Conservation (phyloP, 371 early-diverging fungal species). For the Mortierella sp. region DNA sequence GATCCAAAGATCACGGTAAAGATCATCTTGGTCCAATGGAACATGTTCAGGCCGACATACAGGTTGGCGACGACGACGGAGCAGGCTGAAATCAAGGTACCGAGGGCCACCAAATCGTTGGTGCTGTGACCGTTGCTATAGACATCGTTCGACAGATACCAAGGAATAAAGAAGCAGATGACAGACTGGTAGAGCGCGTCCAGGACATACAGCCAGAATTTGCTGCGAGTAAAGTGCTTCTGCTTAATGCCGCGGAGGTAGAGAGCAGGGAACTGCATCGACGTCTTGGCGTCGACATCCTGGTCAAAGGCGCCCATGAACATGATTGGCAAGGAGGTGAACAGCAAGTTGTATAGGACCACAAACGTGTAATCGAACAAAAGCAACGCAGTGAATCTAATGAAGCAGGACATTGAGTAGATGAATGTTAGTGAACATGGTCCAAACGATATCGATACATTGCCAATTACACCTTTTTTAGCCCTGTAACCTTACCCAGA, state of each 20-base stretch:
- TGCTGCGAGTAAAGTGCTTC: slow-evolving; percentile 82
- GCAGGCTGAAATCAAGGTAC: slow-evolving; percentile 82
- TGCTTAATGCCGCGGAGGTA: slow-evolving; percentile 90
- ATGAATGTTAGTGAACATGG: not conserved
- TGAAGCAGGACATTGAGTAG: not conserved
- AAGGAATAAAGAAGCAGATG: slow-evolving; percentile 84
- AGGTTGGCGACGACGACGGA: slow-evolving; percentile 86
- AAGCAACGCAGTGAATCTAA: slow-evolving; percentile 67
- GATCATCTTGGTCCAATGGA: slow-evolving; percentile 84
- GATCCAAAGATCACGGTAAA: slow-evolving; percentile 69
- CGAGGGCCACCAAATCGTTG: slow-evolving; percentile 78
- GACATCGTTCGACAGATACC: slow-evolving; percentile 62
- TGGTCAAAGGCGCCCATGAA: slow-evolving; percentile 93
- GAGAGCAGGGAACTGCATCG: slow-evolving; percentile 86
- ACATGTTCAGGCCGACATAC: slow-evolving; percentile 81
- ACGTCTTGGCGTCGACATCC: slow-evolving; percentile 81
- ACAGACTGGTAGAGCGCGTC: slow-evolving; percentile 93
- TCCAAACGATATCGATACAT: not conserved
- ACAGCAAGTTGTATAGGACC: slow-evolving; percentile 80
- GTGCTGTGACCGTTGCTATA: slow-evolving; percentile 69
- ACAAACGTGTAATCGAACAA: slow-evolving; percentile 87
- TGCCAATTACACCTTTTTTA: not conserved
- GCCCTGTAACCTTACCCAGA: slow-evolving; percentile 66
- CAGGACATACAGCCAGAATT: slow-evolving; percentile 86
- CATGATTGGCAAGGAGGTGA: slow-evolving; percentile 79